Percentiles rank a stretch among this genome's conserved stretches.
phyloP scores from a whole-genome alignment of 352 stramenopile species.

The Pythium utonaiense region DNA sequence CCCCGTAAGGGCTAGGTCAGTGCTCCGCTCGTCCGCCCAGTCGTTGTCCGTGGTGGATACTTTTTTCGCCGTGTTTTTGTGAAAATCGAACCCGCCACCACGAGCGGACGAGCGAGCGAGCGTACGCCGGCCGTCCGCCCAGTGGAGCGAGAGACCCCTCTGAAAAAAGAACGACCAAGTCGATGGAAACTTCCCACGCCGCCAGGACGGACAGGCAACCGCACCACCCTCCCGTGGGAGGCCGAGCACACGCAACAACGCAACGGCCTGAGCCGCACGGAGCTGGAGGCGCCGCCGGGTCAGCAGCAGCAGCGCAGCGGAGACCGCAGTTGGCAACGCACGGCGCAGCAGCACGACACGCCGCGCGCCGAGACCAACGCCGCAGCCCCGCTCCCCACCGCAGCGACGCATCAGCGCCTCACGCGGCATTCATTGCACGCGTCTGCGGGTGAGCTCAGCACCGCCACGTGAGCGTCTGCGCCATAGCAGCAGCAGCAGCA shows the following conservation, averaged over 20 bases:
- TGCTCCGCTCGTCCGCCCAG: background rate
- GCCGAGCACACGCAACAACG: no score
- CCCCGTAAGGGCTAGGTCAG: background rate
- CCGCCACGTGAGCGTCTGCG: no score
- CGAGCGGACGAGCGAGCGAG: background rate
- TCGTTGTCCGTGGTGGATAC: background rate
- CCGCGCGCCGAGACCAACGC: no score
- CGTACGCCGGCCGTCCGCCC: slow-evolving; percentile 1
- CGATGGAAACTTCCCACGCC: slow-evolving; percentile 17
- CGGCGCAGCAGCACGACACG: background rate
- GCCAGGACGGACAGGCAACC: background rate
- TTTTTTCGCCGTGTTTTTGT: slow-evolving; percentile 6
- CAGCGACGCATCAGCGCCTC: background rate
- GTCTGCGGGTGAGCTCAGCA: background rate
- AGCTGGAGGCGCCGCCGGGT: no score
- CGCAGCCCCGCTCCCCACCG: background rate
- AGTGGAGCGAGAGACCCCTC: background rate
- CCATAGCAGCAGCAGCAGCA: no score
- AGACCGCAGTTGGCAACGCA: background rate
- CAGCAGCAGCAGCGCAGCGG: background rate
- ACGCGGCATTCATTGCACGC: background rate
- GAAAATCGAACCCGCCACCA: background rate
- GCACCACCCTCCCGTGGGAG: no score
- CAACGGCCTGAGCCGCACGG: background rate
- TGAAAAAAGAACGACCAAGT: slow-evolving; percentile 24